Evolutionary conservation across 2,329 filamentous ascomycete genomes (phyloP), one percentile per base, ranked within the genome.

Genomic region (Fusarium penzigii): DNA sequence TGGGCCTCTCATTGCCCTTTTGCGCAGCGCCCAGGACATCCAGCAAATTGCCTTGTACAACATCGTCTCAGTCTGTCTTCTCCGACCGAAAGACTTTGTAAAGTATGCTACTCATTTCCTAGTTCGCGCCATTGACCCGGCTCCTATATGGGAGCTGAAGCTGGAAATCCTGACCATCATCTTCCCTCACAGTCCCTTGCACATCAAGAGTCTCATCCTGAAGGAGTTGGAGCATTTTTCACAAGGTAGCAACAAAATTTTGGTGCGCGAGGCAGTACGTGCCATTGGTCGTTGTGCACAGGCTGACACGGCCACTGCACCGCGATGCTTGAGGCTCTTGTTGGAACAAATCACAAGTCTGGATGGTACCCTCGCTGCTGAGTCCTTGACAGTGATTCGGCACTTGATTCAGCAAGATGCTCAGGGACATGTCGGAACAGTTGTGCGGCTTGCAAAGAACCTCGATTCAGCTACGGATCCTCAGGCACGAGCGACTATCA

Each of bases 201-300:
- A 90, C 53, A 77, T 89, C 53, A 95, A 96, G 70, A 89, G 89
- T 51, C 80, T 99, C 7, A 90, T 97, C 42, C 80, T 99, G 46
- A 92, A 89, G 59, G 94, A 99, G 68, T 80, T 99, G 6, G 92
- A 96, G 65, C 93, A 97, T 73, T 97, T 97, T 70, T 91, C 90
- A 1, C 84, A 87, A 53, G 86, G 84, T 5, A 78, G 70, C 0
- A 87, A 96, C 68, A 85, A 88, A 56, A 82, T 85, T 1, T 79
- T 97, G 11, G 90, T 97, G 29, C 86, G 89, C 25, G 93, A 97
- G 68, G 90, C 92, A 38, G 93, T 99, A 5, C 83, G 92, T 20
- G 93, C 94, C 6, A 96, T 99, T 61, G 94, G 94, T 1, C 84
- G 94, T 39, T 99, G 94, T 70, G 93, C 94, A 6, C 92, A 96